Evolutionary conservation across 352 stramenopile genomes (phyloP).

Genomic region (Lagenidium sp.): DNA sequence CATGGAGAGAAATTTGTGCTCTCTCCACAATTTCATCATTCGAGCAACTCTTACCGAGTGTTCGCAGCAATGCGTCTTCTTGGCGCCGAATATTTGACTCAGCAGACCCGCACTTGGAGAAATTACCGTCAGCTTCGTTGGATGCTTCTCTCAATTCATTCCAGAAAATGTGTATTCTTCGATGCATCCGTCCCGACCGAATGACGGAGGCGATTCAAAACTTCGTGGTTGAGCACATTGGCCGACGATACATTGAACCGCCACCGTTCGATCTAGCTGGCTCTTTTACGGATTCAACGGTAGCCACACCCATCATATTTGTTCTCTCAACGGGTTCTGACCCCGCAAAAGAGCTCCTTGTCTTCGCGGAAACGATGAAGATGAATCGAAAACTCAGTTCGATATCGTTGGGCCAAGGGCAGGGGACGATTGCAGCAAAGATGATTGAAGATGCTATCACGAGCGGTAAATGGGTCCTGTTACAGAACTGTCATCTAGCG

Average conservation of each 20-base stretch:
- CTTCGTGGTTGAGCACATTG: conserved; percentile 79
- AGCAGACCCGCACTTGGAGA: conserved; percentile 27
- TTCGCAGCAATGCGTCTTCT: conserved; percentile 14
- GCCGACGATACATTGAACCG: conserved; percentile 74
- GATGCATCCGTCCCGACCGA: conserved; percentile 45
- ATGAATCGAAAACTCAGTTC: conserved; percentile 80
- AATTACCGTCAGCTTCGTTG: conserved; percentile 19
- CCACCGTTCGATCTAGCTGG: conserved; percentile 76
- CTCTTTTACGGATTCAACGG: conserved; percentile 78
- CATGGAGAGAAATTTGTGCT: conserved; percentile 28
- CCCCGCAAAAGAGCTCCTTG: conserved; percentile 82
- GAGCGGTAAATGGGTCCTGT: conserved; percentile 87
- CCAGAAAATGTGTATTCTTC: conserved; percentile 45
- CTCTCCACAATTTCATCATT: conserved; percentile 29
- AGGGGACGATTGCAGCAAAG: conserved; percentile 77
- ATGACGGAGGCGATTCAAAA: conserved; percentile 70
- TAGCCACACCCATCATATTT: conserved; percentile 87
- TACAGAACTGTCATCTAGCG: conserved; percentile 90
- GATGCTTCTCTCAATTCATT: conserved; percentile 25
- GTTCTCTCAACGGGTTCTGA: conserved; percentile 86
- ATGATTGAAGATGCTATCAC: conserved; percentile 85
- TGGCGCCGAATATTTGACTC: conserved; percentile 43
- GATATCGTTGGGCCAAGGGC: conserved; percentile 87
- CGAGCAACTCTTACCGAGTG: conserved; percentile 16
- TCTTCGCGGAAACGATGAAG: conserved; percentile 80